Base-by-base conservation (phyloP, 352 stramenopile species). In the Pythium vanterpoolii region DNA sequence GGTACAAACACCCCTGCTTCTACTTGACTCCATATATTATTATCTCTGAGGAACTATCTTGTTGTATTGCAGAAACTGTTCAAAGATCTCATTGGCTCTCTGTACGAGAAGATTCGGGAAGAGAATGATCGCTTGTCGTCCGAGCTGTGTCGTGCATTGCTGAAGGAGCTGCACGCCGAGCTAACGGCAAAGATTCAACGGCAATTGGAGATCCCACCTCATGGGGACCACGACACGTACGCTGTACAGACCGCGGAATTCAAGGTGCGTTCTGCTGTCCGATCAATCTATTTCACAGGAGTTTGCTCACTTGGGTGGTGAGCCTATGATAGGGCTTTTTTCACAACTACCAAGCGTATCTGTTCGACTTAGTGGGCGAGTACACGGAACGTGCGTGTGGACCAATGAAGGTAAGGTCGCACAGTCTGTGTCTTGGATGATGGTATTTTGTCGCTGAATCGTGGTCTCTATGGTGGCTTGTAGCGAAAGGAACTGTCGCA, bases 291-390 rank as follows among this genome's bases (percentile, higher is more conserved):
- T n/a, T n/a, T n/a, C n/a, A n/a, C n/a, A n/a, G n/a, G n/a, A n/a
- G n/a, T n/a, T n/a, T n/a, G n/a, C n/a, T n/a, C n/a, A n/a, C n/a
- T n/a, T n/a, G n/a, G n/a, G n/a, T n/a, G n/a, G n/a, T n/a, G n/a
- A n/a, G n/a, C n/a, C n/a, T n/a, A n/a, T n/a, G n/a, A n/a, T n/a
- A 93, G 83, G 71, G 77, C 23, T 93, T 93, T 55, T 90, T 86
- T 52, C 72, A 83, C 45, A 67, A 84, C 42, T 93, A 90, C 40
- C 83, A 93, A 67, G 62, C 66, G 6, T 73, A 80, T 55, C 45
- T 93, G 33, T 81, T 84, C 47, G 76, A 90, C 27, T 44, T 93
- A 26, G 89, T 93, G 66, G 72, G 74, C 11, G 64, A 79, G 44
- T 93, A 87, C 64, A 87, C 79, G 4, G 77, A 89, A 21, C 75